Base-by-base conservation (phyloP, 768 basidiomycete species). In the Trametes cingulata region DNA sequence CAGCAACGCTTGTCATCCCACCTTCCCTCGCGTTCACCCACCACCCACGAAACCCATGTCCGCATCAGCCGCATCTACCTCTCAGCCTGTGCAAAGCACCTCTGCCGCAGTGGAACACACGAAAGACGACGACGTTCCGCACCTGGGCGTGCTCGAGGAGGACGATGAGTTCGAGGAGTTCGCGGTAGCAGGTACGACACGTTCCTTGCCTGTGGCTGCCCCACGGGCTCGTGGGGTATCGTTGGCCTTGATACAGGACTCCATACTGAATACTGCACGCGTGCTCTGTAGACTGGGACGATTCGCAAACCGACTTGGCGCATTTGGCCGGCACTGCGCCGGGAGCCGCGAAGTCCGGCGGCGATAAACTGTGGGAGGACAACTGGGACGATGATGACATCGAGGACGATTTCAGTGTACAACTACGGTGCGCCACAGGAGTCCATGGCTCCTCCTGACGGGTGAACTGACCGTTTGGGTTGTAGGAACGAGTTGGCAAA, bases 301-400 rank as follows among this genome's bases (percentile, higher is more conserved):
- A 93, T 70, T 85, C 88, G 0, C 80, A 91, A 67, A 94, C 92
- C 2, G 88, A 92, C 72, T 74, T 94, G 24, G 88, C 88, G 14
- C 89, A 92, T 70, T 76, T 93, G 45, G 85, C 83, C 41, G 88
- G 88, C 19, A 81, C 85, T 2, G 83, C 86, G 4, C 87, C 90
- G 2, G 90, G 89, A 3, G 85, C 80, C 13, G 91, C 88, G 3
- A 87, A 86, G 67, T 88, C 88, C 35, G 88, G 88, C 41, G 90
- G 91, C 17, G 88, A 97, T 74, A 92, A 94, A 69, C 78, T 99
- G 12, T 99, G 97, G 97, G 97, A 99, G 78, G 97, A 98, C 67
- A 98, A 98, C 72, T 99, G 97, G 97, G 97, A 99, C 69, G 97
- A 99, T 68, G 97, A 99, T 76, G 96, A 98, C 75, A 87, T 97